Evolutionary conservation across 768 basidiomycete genomes (phyloP), one percentile per base, ranked within the genome.

Genomic region (Rhodotorula paludigena): DNA sequence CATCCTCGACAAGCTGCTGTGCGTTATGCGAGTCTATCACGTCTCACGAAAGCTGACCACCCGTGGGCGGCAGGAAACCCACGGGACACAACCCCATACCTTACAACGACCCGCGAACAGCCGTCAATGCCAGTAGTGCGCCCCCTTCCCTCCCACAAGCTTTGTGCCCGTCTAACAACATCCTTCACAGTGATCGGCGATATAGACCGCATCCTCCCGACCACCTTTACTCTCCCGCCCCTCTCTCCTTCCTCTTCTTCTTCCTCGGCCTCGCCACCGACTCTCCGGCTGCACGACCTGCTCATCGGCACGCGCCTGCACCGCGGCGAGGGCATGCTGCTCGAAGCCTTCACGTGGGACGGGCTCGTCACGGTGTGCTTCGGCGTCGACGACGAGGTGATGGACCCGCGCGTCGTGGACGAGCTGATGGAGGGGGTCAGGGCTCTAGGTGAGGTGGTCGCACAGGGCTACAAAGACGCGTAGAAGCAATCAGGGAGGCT

Each of bases 331-430:
- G 70, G 70, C 2, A 57, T 54, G 28, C 60, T 71, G 11, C 35
- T 64, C 35, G 70, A 71, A 33, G 65, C 65, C 12, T 63, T 60
- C 21, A 71, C 70, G 5, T 71, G 59, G 48, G 65, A 67, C 28
- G 64, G 57, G 18, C 21, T 12, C 32, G 14, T 71, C 15, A 66
- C 66, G 30, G 15, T 71, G 9, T 56, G 65, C 20, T 35, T 66
- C n/a, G 65, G 65, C 4, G 48, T 60, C 3, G 65, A 66, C 49
- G 60, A 66, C 36, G 42, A 16, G 42, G 12, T 59, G 39, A 33
- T 66, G 2, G 16, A 16, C 25, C 14, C n/a, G 36, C 23, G 32
- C 21, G 18, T 42, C 10, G 64, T 60, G 20, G 38, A 38, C 11
- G 28, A 21, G 28, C 32, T 66, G 35, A 38, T 66, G 1, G 21